Evolutionary conservation across 805 yeast genomes (phyloP), one percentile per base, ranked within the genome.

Genomic region (Ogataea pini): DNA sequence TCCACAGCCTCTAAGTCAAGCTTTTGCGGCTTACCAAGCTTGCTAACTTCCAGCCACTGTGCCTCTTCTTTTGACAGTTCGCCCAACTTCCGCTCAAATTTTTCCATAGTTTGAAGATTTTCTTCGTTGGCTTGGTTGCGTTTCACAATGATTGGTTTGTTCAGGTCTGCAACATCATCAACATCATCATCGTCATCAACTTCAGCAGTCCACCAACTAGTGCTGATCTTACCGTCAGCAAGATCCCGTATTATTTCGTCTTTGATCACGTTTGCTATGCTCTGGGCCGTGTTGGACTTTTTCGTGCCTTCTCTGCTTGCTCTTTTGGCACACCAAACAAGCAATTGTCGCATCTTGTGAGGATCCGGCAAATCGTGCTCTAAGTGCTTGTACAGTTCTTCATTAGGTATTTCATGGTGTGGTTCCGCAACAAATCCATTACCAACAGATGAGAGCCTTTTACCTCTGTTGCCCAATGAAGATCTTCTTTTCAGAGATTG

Each of bases 391-490:
- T 77, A 80, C 57, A 80, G 80, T 45, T 81, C 82, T 8, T 67
- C 56, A 0, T 72, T 69, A 0, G 80, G 74, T 1, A 86, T 79
- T 39, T 80, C 82, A 0, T 74, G 71, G 61, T 86, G 91, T 1
- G 91, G 91, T 25, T 75, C 76, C 0, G 84, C 87, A 2, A 71
- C 72, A 55, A 80, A 80, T 2, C 91, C 92, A 58, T 83, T 85
- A 1, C 91, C 90, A 6, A 86, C 77, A 0, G 90, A 83, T 59
- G 87, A 85, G 2, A 83, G 78, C 24, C 94, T 66, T 57, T 83
- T 84, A 7, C 94, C 94, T 28, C 94, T 69, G 45, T 77, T 76
- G 33, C 75, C 62, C 54, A 82, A 65, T 1, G 86, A 80, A 1
- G 79, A 60, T 44, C 85, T 61, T 55, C 86, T 69, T 17, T 46